Percentiles rank a stretch among this genome's conserved stretches.
Evolutionary conservation across 192 early-diverging fungal genomes (phyloP).

Genomic region (Thamnidium elegans): DNA sequence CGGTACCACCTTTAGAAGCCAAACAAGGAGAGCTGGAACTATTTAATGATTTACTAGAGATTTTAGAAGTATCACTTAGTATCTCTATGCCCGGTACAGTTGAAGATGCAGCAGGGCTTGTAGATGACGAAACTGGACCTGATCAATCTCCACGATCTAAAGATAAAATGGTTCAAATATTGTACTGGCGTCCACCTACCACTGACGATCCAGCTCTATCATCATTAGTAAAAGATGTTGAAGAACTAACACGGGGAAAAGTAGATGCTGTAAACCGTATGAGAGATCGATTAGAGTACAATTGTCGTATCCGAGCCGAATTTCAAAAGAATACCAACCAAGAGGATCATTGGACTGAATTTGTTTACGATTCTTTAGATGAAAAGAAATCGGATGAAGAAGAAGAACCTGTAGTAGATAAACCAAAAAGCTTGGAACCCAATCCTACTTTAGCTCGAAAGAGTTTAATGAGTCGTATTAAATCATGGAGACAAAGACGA

Average conservation of each 20-base stretch:
- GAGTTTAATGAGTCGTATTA: slow-evolving; percentile 19
- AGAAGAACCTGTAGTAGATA: background rate
- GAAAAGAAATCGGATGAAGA: slow-evolving; percentile 3
- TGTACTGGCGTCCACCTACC: slow-evolving; percentile 50
- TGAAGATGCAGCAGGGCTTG: slow-evolving; percentile 5
- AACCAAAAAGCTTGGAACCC: background rate
- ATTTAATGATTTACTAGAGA: slow-evolving; percentile 39
- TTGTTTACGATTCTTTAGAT: slow-evolving; percentile 16
- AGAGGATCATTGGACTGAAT: slow-evolving; percentile 37
- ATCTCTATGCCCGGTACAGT: slow-evolving; percentile 47
- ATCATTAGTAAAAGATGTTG: slow-evolving; percentile 30
- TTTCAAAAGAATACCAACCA: slow-evolving; percentile 31
- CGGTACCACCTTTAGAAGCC: slow-evolving; percentile 4
- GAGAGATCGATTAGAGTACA: slow-evolving; percentile 37
- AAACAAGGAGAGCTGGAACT: slow-evolving; percentile 28
- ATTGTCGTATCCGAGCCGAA: slow-evolving; percentile 29
- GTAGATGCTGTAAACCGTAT: slow-evolving; percentile 38
- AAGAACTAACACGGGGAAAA: slow-evolving; percentile 26
- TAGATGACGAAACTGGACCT: slow-evolving; percentile 4
- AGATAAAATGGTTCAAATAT: slow-evolving; percentile 50
- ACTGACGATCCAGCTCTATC: slow-evolving; percentile 26
- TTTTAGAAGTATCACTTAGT: slow-evolving; percentile 43
- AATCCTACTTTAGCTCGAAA: background rate
- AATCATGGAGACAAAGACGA: slow-evolving; percentile 16
- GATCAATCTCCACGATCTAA: slow-evolving; percentile 51